Conservation (phyloP, 306 rosid genomes). For the Heteromeles arbutifolia region DNA sequence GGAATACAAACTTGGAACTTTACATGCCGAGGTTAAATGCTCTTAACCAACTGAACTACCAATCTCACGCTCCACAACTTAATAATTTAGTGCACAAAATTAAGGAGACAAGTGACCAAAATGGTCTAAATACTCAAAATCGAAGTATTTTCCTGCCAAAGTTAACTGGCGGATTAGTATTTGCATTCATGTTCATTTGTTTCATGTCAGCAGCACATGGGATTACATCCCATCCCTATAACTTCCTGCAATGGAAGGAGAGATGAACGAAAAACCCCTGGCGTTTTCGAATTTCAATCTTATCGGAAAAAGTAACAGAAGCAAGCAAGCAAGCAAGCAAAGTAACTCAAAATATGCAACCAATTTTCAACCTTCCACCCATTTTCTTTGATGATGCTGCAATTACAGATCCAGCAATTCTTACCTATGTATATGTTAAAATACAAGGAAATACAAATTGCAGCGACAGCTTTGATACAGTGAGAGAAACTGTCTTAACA, state of each 20-base stretch:
- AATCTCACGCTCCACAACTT: no score
- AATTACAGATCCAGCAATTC: constrained; percentile 42
- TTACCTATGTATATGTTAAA: constrained; percentile 44
- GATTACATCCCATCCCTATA: background rate
- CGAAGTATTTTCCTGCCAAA: background rate
- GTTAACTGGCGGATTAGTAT: background rate
- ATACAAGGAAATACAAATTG: constrained; percentile 44
- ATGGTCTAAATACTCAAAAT: background rate
- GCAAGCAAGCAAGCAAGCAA: constrained; percentile 5
- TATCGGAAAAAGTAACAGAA: constrained; percentile 10
- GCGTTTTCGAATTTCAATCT: background rate
- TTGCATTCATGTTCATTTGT: background rate
- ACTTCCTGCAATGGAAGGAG: background rate
- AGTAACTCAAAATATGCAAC: constrained; percentile 17
- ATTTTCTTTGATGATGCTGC: constrained; percentile 38
- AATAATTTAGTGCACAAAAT: no score
- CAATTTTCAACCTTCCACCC: constrained; percentile 29
- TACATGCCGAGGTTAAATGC: no score
- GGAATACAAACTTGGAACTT: no score
- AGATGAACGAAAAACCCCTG: background rate
- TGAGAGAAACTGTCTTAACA: constrained; percentile 4
- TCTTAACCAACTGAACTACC: no score
- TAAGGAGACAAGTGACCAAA: no score
- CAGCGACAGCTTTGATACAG: constrained; percentile 43
- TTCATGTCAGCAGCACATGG: background rate